Evolutionary conservation across 2,329 filamentous ascomycete genomes (phyloP), one percentile per base, ranked within the genome.

Genomic region (Pseudogymnoascus pannorum): DNA sequence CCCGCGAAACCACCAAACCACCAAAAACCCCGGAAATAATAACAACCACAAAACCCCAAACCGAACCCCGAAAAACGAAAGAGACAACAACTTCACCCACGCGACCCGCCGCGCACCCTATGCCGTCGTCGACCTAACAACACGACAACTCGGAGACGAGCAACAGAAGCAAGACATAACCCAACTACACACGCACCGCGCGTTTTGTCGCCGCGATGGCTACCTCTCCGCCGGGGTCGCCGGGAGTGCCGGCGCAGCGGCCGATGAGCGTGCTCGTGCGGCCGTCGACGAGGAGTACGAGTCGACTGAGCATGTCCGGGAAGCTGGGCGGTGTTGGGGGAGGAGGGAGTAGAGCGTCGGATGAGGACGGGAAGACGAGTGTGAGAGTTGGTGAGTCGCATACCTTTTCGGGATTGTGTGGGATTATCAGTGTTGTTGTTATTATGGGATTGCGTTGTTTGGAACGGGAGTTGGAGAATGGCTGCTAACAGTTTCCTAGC

Each of bases 371-470:
- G 65, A 92, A 89, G 73, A 96, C 92, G 5, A 90, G 92, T 24
- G 92, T 97, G 76, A 94, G 91, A 93, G 92, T 97, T 73, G 92
- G 92, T 97, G 84, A 70, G 92, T 89, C 66, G 51, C 29, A 59
- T 33, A 14, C 31, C 16, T 16, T 31, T 33, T 40, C 9, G 31
- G 20, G 22, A 16, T 48, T 11, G 2, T 6, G 35, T 36, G 35
- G 33, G 33, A 36, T 36, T 8, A 16, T 40, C 2, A 26, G 26
- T n/a, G 7, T 29, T 42, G 38, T 14, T 12, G 9, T 20, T 60
- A 4, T 60, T 60, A 42, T 60, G 58, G 58, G 60, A 57, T 61
- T 63, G n/a, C 38, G 60, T 54, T 22, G 61, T 20, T 22, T 35
- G 33, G 38, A 6, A 16, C 38, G 16, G 61, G 6, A 60, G 58